Evolutionary conservation across 371 early-diverging fungal genomes (phyloP).

Genomic region (Zancudomyces culisetae): DNA sequence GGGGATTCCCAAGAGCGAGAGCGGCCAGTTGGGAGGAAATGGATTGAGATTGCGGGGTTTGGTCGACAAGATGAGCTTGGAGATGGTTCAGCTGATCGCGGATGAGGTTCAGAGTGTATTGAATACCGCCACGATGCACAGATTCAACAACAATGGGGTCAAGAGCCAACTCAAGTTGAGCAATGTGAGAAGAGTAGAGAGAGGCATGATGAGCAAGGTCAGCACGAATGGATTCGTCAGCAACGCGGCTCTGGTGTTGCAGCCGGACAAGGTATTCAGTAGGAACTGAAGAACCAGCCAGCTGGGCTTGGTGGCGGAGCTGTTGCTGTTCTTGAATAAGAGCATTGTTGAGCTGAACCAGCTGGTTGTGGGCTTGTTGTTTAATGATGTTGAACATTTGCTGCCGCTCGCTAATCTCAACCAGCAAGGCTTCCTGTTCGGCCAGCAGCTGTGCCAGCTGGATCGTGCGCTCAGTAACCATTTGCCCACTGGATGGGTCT

Average conservation of each 20-base stretch:
- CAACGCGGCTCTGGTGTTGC: conserved; percentile 15
- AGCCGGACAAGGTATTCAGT: conserved; percentile 12
- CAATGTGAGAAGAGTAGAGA: conserved; percentile 10
- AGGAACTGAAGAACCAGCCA: conserved; percentile 10
- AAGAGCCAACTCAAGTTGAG: conserved; percentile 14
- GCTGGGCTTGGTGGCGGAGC: conserved; percentile 15
- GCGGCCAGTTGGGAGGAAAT: neutral
- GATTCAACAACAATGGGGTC: conserved; percentile 23
- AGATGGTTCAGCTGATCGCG: conserved; percentile 20
- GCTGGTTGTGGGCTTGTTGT: conserved; percentile 17
- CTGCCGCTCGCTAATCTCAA: conserved; percentile 15
- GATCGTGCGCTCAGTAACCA: conserved; percentile 6
- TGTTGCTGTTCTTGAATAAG: conserved; percentile 17
- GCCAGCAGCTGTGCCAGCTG: conserved; percentile 16
- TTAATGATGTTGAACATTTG: conserved; percentile 11
- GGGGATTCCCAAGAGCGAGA: neutral
- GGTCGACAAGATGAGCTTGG: conserved; percentile 9
- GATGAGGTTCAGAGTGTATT: conserved; percentile 16
- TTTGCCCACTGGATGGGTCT: neutral
- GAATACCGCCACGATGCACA: conserved; percentile 13
- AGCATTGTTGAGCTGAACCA: conserved; percentile 16
- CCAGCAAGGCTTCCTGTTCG: conserved; percentile 15
- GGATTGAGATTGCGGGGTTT: neutral
- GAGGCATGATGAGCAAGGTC: conserved; percentile 14
- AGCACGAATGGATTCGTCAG: conserved; percentile 10